A percentile compares a stretch with the other conserved stretches of the same genome.
These are phyloP conservation scores for Suillus subluteus DNA, from an alignment of 768 basidiomycete species.

Conservation along the genomic window DNA sequence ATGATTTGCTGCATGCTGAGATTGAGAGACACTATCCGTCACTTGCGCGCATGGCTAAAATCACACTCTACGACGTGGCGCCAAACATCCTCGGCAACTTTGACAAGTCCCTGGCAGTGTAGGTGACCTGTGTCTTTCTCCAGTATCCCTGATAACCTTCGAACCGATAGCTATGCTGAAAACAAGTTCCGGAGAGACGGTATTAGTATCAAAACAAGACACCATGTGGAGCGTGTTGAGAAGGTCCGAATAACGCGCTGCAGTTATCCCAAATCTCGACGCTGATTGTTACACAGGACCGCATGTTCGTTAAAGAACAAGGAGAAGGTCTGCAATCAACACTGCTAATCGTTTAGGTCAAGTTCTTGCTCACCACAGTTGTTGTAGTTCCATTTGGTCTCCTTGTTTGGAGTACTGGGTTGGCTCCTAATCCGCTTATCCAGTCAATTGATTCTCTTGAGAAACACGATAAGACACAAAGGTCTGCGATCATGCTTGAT, in stretches of 20 bases:
- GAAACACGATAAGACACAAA: slow-evolving; percentile 63
- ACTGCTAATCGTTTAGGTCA: slow-evolving; percentile 12
- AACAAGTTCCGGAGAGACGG: slow-evolving; percentile 76
- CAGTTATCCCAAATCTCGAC: neutral
- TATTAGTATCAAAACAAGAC: slow-evolving; percentile 69
- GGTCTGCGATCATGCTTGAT: slow-evolving; percentile 38
- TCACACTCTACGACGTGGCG: slow-evolving; percentile 84
- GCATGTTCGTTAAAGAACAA: slow-evolving; percentile 69
- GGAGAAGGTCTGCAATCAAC: slow-evolving; percentile 56
- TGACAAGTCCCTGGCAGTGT: slow-evolving; percentile 68
- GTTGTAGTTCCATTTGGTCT: slow-evolving; percentile 74
- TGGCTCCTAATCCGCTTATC: slow-evolving; percentile 82
- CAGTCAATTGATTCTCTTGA: slow-evolving; percentile 57
- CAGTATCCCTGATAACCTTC: slow-evolving; percentile 9
- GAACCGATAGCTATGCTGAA: slow-evolving; percentile 58
- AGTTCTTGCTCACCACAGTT: slow-evolving; percentile 13
- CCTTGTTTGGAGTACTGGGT: slow-evolving; percentile 87
- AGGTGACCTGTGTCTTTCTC: slow-evolving; percentile 20
- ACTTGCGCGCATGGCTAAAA: slow-evolving; percentile 65
- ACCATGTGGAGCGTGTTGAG: slow-evolving; percentile 74
- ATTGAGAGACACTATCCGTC: slow-evolving; percentile 62
- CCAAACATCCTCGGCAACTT: slow-evolving; percentile 76
- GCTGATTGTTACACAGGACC: slow-evolving; percentile 45
- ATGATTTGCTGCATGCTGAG: slow-evolving; percentile 76
- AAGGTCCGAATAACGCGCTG: slow-evolving; percentile 38